Conservation (phyloP, 495 filamentous ascomycete species). For the Tuber indicum region DNA sequence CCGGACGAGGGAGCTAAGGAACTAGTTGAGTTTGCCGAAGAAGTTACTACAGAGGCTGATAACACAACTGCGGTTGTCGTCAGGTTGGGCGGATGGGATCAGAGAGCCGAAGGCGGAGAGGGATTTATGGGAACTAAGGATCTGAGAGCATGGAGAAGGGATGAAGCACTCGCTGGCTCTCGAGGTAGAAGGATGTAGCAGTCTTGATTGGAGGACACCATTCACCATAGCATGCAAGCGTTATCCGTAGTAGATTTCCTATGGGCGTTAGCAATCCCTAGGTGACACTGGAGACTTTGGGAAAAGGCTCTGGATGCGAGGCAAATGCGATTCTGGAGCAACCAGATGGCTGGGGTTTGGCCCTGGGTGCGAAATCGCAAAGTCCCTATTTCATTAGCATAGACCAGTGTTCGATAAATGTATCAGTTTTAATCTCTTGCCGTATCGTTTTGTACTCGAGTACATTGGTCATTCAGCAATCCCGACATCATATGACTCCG, state of each 20-base stretch:
- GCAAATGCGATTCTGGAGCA: background rate
- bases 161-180: conserved; percentile 78
- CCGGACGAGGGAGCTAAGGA: conserved; percentile 75
- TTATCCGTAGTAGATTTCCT: background rate
- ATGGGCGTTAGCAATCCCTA: background rate
- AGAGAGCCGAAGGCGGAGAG: conserved; percentile 76
- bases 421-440: background rate
- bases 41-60: conserved; percentile 73
- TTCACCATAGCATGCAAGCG: background rate
- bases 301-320: background rate
- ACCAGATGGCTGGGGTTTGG: background rate
- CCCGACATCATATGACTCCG: background rate
- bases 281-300: background rate
- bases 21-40: conserved; percentile 78
- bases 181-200: conserved; percentile 51
- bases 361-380: background rate
- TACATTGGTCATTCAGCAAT: background rate
- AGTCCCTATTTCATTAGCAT: background rate
- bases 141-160: conserved; percentile 72
- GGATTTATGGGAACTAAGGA: conserved; percentile 88
- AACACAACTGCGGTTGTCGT: conserved; percentile 95
- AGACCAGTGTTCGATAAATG: background rate
- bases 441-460: background rate
- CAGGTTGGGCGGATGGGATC: conserved; percentile 89
- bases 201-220: background rate